These are phyloP conservation scores for Aureobasidium sp. DNA, from an alignment of 2,329 filamentous ascomycete species.

Conservation along the genomic window DNA sequence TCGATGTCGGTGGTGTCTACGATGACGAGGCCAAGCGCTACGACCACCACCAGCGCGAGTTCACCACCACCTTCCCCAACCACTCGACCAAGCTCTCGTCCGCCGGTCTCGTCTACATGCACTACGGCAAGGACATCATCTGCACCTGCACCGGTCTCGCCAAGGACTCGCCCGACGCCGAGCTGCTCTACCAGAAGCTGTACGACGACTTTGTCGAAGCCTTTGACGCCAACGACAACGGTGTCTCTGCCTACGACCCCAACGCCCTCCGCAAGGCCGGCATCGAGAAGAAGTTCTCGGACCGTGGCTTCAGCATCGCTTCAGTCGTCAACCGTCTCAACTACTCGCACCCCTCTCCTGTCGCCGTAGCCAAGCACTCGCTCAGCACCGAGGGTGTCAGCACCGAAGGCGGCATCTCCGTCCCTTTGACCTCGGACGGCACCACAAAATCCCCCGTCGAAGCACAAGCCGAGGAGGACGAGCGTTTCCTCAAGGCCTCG, in stretches of 20 bases:
- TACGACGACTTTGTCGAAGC: slow-evolving; percentile 94
- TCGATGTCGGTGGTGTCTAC: slow-evolving; percentile 96
- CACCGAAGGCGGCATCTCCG: slow-evolving; percentile 12
- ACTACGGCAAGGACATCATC: slow-evolving; percentile 84
- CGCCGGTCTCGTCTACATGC: slow-evolving; percentile 89
- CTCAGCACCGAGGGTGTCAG: slow-evolving; percentile 15
- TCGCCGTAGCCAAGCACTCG: slow-evolving; percentile 24
- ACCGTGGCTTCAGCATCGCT: slow-evolving; percentile 76
- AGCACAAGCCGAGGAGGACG: slow-evolving; percentile 68
- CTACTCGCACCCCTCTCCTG: slow-evolving; percentile 44
- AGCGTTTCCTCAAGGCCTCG: slow-evolving; percentile 70
- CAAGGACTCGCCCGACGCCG: slow-evolving; percentile 59
- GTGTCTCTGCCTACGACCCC: slow-evolving; percentile 75
- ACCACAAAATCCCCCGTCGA: slow-evolving; percentile 31
- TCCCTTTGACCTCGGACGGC: not conserved
- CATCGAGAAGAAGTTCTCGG: slow-evolving; percentile 73
- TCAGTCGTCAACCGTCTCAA: slow-evolving; percentile 83
- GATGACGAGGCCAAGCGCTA: slow-evolving; percentile 69
- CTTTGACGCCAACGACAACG: slow-evolving; percentile 96
- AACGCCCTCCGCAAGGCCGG: slow-evolving; percentile 61
- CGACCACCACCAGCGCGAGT: slow-evolving; percentile 96
- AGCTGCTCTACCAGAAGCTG: slow-evolving; percentile 75
- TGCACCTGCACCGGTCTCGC: slow-evolving; percentile 55
- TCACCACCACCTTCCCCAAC: slow-evolving; percentile 75
- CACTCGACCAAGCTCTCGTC: slow-evolving; percentile 85